Evolutionary conservation across 2,329 filamentous ascomycete genomes (phyloP).

Genomic region (Coniochaeta sp.): DNA sequence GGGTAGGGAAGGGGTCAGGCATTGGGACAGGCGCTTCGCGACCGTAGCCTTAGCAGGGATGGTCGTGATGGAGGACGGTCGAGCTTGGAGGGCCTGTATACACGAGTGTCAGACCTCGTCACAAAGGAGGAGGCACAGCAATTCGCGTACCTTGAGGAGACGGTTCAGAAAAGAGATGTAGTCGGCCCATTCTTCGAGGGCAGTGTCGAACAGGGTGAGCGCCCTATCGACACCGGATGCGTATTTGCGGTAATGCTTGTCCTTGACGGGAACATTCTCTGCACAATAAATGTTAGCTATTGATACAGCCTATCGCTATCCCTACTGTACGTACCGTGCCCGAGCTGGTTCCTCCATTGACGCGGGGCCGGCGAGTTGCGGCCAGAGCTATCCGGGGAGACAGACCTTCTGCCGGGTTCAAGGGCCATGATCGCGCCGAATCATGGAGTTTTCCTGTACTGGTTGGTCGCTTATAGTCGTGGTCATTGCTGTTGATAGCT

Average conservation of each 20-base stretch:
- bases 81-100: constrained; percentile 76
- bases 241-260: constrained; percentile 78
- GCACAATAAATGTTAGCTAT: constrained; percentile 10
- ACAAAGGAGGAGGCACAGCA: neutral
- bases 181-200: constrained; percentile 97
- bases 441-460: neutral
- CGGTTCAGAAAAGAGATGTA: constrained; percentile 96
- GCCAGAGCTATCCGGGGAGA: constrained; percentile 78
- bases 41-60: constrained; percentile 79
- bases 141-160: constrained; percentile 67
- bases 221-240: constrained; percentile 81
- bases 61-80: constrained; percentile 61
- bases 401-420: constrained; percentile 53
- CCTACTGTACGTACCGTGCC: constrained; percentile 56
- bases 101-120: constrained; percentile 5
- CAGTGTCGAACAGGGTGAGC: constrained; percentile 82
- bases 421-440: constrained; percentile 45
- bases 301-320: neutral
- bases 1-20: constrained; percentile 84
- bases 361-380: constrained; percentile 68
- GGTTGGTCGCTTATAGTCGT: constrained; percentile 3
- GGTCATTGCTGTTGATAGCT: constrained; percentile 14
- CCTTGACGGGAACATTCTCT: constrained; percentile 52
- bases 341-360: constrained; percentile 70
- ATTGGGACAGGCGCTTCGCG: constrained; percentile 89